Evolutionary conservation across 164 flowering plant genomes (phyloP).

Genomic region (Sextonia rubra): DNA sequence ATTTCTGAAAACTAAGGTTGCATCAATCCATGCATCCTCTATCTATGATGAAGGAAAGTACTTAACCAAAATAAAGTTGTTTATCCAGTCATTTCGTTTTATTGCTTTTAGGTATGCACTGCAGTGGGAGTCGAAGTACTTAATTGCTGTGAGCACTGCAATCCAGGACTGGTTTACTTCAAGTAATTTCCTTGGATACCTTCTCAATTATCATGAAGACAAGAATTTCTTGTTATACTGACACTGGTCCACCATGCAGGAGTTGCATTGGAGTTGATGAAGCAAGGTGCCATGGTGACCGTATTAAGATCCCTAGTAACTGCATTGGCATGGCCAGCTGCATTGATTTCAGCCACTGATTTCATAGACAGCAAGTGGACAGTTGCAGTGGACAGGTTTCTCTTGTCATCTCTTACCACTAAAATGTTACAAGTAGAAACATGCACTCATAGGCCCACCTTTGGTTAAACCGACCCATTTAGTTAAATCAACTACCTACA

Average conservation of each 20-base stretch:
- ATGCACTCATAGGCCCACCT: too few species aligned
- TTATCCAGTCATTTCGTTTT: not conserved
- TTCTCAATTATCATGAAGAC: not conserved
- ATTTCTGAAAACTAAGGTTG: not conserved
- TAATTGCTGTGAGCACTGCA: slow-evolving; percentile 95
- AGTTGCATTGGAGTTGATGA: slow-evolving; percentile 82
- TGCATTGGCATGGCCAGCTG: slow-evolving; percentile 98
- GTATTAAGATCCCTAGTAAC: slow-evolving; percentile 70
- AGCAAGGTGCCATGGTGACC: slow-evolving; percentile 97
- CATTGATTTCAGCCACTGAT: slow-evolving; percentile 70
- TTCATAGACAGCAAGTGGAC: slow-evolving; percentile 97
- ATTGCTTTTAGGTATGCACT: slow-evolving; percentile 60
- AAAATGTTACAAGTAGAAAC: too few species aligned
- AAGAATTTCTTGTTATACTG: not conserved
- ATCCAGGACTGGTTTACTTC: slow-evolving; percentile 98
- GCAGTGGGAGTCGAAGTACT: slow-evolving; percentile 94
- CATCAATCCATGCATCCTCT: not conserved
- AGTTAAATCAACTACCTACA: too few species aligned
- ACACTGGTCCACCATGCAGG: slow-evolving; percentile 37
- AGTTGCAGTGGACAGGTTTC: slow-evolving; percentile 90
- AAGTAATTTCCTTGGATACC: slow-evolving; percentile 50
- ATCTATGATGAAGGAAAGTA: not conserved
- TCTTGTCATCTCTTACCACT: not conserved
- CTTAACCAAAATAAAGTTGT: not conserved
- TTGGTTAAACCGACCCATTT: too few species aligned